Percentiles rank a stretch among this genome's conserved stretches.
Evolutionary conservation across 495 filamentous ascomycete species (phyloP).

Genomic region (Neurospora sublineolata): DNA sequence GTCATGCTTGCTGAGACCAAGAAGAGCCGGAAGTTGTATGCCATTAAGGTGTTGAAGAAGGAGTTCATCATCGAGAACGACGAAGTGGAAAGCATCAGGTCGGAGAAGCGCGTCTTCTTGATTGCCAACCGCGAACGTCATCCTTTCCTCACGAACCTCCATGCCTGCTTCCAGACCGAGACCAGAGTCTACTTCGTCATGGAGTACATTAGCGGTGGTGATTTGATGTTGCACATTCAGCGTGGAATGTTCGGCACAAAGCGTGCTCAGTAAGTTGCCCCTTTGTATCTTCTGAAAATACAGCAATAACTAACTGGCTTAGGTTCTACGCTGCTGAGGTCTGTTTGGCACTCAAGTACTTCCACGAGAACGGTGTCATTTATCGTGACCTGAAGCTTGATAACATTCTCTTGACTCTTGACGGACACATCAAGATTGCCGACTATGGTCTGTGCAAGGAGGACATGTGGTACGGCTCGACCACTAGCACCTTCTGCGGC

Average conservation of each 20-base stretch:
- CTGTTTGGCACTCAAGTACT: slow-evolving; percentile 94
- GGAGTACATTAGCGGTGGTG: slow-evolving; percentile 98
- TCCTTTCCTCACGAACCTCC: slow-evolving; percentile 88
- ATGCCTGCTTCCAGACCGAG: slow-evolving; percentile 99
- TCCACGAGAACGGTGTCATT: slow-evolving; percentile 98
- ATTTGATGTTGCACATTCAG: slow-evolving; percentile 99
- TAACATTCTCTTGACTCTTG: slow-evolving; percentile 90
- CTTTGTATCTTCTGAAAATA: neutral
- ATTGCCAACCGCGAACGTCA: slow-evolving; percentile 97
- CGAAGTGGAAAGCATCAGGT: slow-evolving; percentile 97
- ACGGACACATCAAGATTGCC: slow-evolving; percentile 97
- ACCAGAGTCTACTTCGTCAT: slow-evolving; percentile 98
- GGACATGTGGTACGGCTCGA: slow-evolving; percentile 98
- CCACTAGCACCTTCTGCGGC: slow-evolving; percentile 96
- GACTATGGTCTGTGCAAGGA: slow-evolving; percentile 99
- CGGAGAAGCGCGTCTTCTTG: slow-evolving; percentile 93
- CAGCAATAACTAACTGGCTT: neutral
- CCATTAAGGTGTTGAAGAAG: slow-evolving; percentile 99
- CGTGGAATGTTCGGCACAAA: slow-evolving; percentile 91
- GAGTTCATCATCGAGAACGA: slow-evolving; percentile 99
- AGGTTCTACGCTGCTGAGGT: slow-evolving; percentile 93
- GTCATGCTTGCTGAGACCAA: slow-evolving; percentile 99
- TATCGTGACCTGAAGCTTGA: slow-evolving; percentile 99
- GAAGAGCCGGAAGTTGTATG: slow-evolving; percentile 78
- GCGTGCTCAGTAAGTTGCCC: slow-evolving; percentile 55